phyloP scores from a whole-genome alignment of 441 rosid genomes.

The Codiaeum variegatum region DNA sequence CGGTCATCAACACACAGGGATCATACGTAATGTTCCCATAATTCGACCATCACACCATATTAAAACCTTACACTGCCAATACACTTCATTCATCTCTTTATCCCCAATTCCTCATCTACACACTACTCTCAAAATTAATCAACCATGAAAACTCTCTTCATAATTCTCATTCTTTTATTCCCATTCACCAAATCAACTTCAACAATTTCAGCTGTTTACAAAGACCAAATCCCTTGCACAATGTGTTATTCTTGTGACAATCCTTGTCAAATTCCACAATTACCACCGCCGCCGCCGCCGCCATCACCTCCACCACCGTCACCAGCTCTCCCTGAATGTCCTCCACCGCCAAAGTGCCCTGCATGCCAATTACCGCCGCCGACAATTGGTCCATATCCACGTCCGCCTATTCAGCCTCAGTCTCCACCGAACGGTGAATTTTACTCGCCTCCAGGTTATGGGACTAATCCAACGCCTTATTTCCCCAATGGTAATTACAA shows the following conservation, averaged over 20 bases:
- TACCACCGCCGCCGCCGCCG: constrained; percentile 32
- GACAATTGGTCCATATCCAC: neutral
- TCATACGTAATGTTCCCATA: neutral
- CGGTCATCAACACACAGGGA: constrained; percentile 21
- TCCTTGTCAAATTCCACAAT: constrained; percentile 39
- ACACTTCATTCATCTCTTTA: neutral
- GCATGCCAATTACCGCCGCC: constrained; percentile 35
- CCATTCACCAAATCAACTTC: constrained; percentile 16
- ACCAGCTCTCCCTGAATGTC: too few species aligned
- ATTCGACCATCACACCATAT: neutral
- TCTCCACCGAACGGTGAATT: constrained; percentile 9
- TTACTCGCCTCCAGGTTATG: constrained; percentile 25
- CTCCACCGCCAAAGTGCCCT: constrained; percentile 25
- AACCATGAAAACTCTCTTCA: constrained; percentile 14
- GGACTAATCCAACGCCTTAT: constrained; percentile 18
- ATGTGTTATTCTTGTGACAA: constrained; percentile 51
- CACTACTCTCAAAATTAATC: neutral
- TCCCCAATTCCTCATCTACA: neutral
- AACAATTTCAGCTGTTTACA: constrained; percentile 13
- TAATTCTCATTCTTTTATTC: constrained; percentile 18
- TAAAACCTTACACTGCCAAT: neutral
- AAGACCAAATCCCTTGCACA: constrained; percentile 36
- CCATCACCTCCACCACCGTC: constrained; percentile 32
- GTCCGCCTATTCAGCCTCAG: neutral
- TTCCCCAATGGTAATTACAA: constrained; percentile 15